These are phyloP conservation scores for Calonectria ilicicola DNA, from an alignment of 2,329 filamentous ascomycete genomes.

Conservation along the genomic window DNA sequence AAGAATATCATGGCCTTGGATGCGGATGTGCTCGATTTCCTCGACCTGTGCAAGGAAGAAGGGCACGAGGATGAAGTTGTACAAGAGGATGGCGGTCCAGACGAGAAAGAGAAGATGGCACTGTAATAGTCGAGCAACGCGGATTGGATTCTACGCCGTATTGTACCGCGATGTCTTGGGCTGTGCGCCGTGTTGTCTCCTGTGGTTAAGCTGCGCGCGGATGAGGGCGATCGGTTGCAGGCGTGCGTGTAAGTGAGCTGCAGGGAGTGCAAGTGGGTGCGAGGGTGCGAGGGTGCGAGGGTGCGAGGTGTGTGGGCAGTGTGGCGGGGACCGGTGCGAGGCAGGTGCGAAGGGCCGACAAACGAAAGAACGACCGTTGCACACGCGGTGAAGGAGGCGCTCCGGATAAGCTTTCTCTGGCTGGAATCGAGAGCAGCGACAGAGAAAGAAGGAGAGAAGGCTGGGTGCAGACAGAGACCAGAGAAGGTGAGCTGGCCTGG, in stretches of 20 bases:
- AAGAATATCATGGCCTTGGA: constrained; percentile 17
- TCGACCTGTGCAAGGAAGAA: constrained; percentile 12
- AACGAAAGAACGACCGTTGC: constrained; percentile 34
- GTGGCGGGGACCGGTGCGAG: constrained; percentile 10
- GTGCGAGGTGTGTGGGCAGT: constrained; percentile 34
- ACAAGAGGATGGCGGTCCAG: constrained; percentile 11
- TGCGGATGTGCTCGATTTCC: constrained; percentile 9
- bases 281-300: not conserved
- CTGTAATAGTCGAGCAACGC: constrained; percentile 6
- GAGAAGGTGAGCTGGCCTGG: constrained; percentile 8
- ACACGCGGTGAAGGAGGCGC: constrained; percentile 32
- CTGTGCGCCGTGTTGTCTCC: constrained; percentile 11
- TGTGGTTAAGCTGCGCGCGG: constrained; percentile 12
- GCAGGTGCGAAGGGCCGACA: constrained; percentile 32
- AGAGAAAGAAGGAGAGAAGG: constrained; percentile 8
- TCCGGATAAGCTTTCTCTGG: constrained; percentile 24
- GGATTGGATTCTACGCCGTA: constrained; percentile 16
- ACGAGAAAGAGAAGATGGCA: not conserved
- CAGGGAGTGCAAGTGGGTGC: constrained; percentile 18
- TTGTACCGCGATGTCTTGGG: constrained; percentile 25
- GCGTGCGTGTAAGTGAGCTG: constrained; percentile 27
- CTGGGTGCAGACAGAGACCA: not conserved
- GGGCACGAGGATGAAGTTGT: constrained; percentile 18
- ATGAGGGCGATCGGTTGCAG: constrained; percentile 13
- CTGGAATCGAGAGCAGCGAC: constrained; percentile 19